Conservation (phyloP, 805 yeast species). For the Ogataea kodamae region DNA sequence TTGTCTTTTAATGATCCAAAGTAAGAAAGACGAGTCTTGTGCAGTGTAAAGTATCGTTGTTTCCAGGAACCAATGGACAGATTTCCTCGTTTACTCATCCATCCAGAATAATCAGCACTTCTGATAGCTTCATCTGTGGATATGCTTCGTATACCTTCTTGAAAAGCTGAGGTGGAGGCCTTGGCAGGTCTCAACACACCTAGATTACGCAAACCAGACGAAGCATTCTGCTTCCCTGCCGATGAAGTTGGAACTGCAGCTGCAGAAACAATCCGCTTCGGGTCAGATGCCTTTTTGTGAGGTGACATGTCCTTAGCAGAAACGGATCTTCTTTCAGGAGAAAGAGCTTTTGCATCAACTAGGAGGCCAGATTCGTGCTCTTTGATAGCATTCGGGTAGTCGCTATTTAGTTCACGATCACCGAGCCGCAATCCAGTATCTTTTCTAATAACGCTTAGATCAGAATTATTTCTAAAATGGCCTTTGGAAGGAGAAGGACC, state of each 20-base stretch:
- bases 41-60: conserved; percentile 77
- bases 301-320: conserved; percentile 43
- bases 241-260: conserved; percentile 32
- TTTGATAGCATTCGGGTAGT: conserved; percentile 15
- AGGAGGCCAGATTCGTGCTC: too few species aligned
- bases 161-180: conserved; percentile 71
- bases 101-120: conserved; percentile 78
- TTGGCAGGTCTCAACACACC: conserved; percentile 43
- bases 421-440: conserved; percentile 6
- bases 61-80: conserved; percentile 89
- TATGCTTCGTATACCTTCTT: conserved; percentile 79
- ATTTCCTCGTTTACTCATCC: conserved; percentile 94
- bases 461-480: conserved; percentile 45
- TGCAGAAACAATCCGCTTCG: conserved; percentile 43
- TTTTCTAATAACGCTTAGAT: conserved; percentile 33
- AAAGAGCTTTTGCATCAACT: conserved; percentile 7
- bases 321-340: conserved; percentile 46
- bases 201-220: conserved; percentile 38
- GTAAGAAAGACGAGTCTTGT: conserved; percentile 90
- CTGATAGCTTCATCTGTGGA: conserved; percentile 76
- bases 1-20: conserved; percentile 74
- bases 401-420: conserved; percentile 14
- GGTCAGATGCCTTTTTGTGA: conserved; percentile 22
- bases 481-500: conserved; percentile 27
- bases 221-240: conserved; percentile 43